phyloP scores from a whole-genome alignment of 768 basidiomycete species.

The Hemileccinum rubropunctum region DNA sequence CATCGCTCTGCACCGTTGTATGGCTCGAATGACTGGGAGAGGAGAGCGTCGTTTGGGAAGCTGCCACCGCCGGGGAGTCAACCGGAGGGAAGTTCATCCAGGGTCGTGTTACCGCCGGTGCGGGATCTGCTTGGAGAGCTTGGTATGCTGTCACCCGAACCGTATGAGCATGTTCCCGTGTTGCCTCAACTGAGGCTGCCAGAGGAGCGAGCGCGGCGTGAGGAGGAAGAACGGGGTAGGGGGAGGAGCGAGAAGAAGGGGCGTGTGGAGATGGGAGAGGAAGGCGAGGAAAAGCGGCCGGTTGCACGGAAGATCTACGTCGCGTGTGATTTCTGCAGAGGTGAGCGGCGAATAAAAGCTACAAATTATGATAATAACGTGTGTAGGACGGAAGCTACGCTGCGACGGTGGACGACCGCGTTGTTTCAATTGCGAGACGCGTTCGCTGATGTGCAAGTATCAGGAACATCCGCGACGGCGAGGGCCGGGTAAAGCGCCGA shows the following conservation, averaged over 20 bases:
- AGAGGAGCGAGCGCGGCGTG: constrained; percentile 14
- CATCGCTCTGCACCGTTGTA: constrained; percentile 26
- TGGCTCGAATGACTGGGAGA: constrained; percentile 24
- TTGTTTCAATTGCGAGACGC: constrained; percentile 61
- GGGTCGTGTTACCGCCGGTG: constrained; percentile 30
- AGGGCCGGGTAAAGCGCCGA: constrained; percentile 74
- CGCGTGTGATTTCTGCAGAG: constrained; percentile 79
- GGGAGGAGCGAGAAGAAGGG: constrained; percentile 19
- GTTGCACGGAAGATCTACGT: constrained; percentile 36
- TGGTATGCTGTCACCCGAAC: constrained; percentile 14
- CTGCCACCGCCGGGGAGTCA: constrained; percentile 7
- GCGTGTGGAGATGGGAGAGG: constrained; percentile 11
- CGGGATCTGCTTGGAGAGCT: constrained; percentile 24
- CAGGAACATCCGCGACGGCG: constrained; percentile 52
- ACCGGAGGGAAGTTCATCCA: constrained; percentile 17
- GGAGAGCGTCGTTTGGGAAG: constrained; percentile 21
- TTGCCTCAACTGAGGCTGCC: constrained; percentile 30
- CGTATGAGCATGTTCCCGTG: constrained; percentile 22
- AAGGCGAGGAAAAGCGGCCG: constrained; percentile 23
- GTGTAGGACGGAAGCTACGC: constrained; percentile 66
- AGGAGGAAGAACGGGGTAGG: constrained; percentile 12
- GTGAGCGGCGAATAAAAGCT: constrained; percentile 44
- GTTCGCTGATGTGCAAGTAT: constrained; percentile 53
- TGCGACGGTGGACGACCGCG: constrained; percentile 66
- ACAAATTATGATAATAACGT: neutral